phyloP scores from a whole-genome alignment of 164 flowering plant species.

The Vitis amurensis region DNA sequence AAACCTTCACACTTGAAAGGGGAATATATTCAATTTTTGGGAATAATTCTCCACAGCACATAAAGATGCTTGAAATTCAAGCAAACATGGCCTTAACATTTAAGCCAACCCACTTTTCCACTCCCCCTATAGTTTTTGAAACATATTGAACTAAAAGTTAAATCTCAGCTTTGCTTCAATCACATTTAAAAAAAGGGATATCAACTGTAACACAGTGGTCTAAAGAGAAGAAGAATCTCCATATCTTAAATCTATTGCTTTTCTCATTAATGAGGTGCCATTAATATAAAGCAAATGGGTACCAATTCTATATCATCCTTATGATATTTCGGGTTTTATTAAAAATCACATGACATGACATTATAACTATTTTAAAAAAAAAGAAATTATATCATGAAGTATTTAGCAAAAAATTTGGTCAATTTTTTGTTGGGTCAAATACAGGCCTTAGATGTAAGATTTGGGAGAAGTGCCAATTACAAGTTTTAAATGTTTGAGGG shows the following conservation, averaged over 20 bases:
- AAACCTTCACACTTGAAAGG: conserved; percentile 23
- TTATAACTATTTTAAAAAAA: too few species aligned
- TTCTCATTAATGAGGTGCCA: conserved; percentile 10
- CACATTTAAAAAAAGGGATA: conserved; percentile 7
- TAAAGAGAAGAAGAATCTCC: conserved; percentile 30
- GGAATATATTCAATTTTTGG: conserved; percentile 54
- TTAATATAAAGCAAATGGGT: not conserved
- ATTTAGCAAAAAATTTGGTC: too few species aligned
- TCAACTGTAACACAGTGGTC: conserved; percentile 9
- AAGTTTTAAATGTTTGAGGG: not conserved
- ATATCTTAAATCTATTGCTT: conserved; percentile 11
- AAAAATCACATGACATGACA: not conserved
- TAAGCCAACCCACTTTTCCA: conserved; percentile 22
- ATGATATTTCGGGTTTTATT: not conserved
- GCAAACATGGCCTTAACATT: conserved; percentile 44
- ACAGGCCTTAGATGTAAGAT: too few species aligned
- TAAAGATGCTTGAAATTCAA: conserved; percentile 63
- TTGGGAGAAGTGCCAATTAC: too few species aligned
- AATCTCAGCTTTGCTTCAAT: conserved; percentile 30
- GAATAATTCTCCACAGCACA: conserved; percentile 43
- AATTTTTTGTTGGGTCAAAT: too few species aligned
- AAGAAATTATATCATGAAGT: too few species aligned
- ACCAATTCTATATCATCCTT: not conserved
- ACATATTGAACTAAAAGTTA: conserved; percentile 29
- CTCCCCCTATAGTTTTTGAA: conserved; percentile 2